These are phyloP conservation scores for Geotrichum reessii DNA, from an alignment of 1,139 yeast species.

Conservation along the genomic window DNA sequence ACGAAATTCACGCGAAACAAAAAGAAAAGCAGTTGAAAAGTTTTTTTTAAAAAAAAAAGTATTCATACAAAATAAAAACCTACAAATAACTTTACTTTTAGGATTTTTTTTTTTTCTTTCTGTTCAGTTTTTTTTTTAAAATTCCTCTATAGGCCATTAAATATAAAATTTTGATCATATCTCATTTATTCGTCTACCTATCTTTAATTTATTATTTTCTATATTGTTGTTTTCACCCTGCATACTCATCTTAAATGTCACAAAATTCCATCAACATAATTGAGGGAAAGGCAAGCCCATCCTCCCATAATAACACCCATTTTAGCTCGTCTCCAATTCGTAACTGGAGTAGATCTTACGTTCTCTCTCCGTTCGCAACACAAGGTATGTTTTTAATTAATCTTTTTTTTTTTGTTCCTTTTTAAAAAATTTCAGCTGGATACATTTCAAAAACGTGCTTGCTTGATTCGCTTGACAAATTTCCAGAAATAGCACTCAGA, in stretches of 20 bases:
- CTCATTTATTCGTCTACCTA: no score
- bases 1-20: neutral
- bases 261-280: neutral
- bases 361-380: neutral
- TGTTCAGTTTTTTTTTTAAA: no score
- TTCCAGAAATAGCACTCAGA: neutral
- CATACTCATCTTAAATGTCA: neutral
- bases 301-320: neutral
- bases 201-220: neutral
- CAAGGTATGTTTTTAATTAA: neutral
- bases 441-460: no score
- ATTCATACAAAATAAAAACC: neutral
- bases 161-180: no score
- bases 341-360: conserved; percentile 1
- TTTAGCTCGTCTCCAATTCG: neutral
- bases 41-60: no score
- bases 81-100: neutral
- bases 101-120: no score
- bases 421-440: no score
- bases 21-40: neutral
- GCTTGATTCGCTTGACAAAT: neutral
- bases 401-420: neutral
- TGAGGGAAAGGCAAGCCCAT: neutral
- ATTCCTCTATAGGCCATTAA: no score
- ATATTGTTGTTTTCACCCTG: neutral